Conservation (phyloP, 495 filamentous ascomycete genomes). For the Lentithecium fluviatile region DNA sequence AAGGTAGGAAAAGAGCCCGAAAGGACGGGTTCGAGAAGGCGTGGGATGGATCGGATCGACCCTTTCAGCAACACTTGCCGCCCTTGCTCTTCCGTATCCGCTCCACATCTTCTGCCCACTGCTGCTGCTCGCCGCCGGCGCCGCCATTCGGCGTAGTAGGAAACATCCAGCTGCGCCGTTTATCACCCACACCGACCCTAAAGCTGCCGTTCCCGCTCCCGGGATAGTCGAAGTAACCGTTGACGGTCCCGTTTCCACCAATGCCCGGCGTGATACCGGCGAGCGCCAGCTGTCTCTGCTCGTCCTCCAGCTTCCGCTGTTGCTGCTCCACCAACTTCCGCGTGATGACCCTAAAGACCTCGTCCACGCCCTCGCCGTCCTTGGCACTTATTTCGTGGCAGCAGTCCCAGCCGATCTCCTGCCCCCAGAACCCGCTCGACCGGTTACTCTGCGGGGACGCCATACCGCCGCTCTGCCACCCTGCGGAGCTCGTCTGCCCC, state of each 20-base stretch:
- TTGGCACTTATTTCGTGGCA: slow-evolving; percentile 96
- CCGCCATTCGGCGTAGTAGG: slow-evolving; percentile 49
- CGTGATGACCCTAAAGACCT: slow-evolving; percentile 94
- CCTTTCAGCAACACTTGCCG: slow-evolving; percentile 52
- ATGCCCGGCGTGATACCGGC: slow-evolving; percentile 41
- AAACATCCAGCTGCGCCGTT: slow-evolving; percentile 62
- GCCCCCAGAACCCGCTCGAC: slow-evolving; percentile 82
- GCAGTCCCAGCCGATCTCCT: slow-evolving; percentile 91
- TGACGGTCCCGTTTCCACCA: slow-evolving; percentile 40
- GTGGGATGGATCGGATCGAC: not conserved
- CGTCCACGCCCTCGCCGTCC: slow-evolving; percentile 93
- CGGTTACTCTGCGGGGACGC: slow-evolving; percentile 71
- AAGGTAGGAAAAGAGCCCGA: too few relatives aligned
- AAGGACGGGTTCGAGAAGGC: not conserved
- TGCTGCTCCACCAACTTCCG: slow-evolving; percentile 92
- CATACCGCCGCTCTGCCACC: slow-evolving; percentile 25
- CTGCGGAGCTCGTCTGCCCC: not conserved
- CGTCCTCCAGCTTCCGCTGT: slow-evolving; percentile 59
- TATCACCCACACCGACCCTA: slow-evolving; percentile 57
- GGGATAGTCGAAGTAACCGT: slow-evolving; percentile 42
- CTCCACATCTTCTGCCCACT: slow-evolving; percentile 38
- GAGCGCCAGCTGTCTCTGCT: slow-evolving; percentile 41
- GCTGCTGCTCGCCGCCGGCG: slow-evolving; percentile 42
- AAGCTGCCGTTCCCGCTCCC: slow-evolving; percentile 54
- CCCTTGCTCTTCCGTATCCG: slow-evolving; percentile 41